Evolutionary conservation across 2,329 filamentous ascomycete species (phyloP).

Genomic region (Colletotrichum godetiae): DNA sequence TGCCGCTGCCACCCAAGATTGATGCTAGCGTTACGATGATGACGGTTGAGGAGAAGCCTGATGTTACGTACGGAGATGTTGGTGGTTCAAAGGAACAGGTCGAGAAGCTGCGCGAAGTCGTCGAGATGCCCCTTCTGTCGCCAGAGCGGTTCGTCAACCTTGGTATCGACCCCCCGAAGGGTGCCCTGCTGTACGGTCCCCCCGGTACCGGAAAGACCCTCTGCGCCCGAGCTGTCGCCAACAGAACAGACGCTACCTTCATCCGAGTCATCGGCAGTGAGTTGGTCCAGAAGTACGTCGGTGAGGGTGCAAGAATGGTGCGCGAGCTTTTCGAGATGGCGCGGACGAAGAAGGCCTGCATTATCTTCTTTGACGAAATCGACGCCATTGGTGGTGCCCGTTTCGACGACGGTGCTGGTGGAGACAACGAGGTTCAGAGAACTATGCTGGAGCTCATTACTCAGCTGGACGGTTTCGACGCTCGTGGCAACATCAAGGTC

Average conservation of each 20-base stretch:
- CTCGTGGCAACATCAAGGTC: slow-evolving; percentile 98
- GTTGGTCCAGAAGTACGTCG: slow-evolving; percentile 98
- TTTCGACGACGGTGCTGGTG: slow-evolving; percentile 95
- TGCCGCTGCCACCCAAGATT: slow-evolving; percentile 97
- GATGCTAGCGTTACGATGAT: slow-evolving; percentile 99
- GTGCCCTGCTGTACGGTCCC: slow-evolving; percentile 94
- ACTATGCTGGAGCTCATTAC: slow-evolving; percentile 99
- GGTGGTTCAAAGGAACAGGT: slow-evolving; percentile 99
- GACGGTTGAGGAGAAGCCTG: slow-evolving; percentile 99
- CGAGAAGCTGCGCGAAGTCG: slow-evolving; percentile 97
- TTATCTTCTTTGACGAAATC: slow-evolving; percentile 99
- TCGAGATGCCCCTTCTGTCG: slow-evolving; percentile 97
- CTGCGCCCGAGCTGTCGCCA: slow-evolving; percentile 95
- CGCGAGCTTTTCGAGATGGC: slow-evolving; percentile 99
- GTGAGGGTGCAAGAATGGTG: slow-evolving; percentile 98
- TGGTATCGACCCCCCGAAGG: slow-evolving; percentile 99
- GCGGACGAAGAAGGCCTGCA: slow-evolving; percentile 98
- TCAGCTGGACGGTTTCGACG: slow-evolving; percentile 95
- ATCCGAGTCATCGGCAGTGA: slow-evolving; percentile 99
- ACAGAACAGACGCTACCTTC: slow-evolving; percentile 97
- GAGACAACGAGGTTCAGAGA: slow-evolving; percentile 97
- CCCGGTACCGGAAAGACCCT: slow-evolving; percentile 99
- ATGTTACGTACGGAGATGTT: slow-evolving; percentile 98
- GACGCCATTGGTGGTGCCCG: slow-evolving; percentile 95
- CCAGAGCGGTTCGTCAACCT: slow-evolving; percentile 98